Conservation (phyloP, 345 rosid species). For the Crucihimalaya himalaica region DNA sequence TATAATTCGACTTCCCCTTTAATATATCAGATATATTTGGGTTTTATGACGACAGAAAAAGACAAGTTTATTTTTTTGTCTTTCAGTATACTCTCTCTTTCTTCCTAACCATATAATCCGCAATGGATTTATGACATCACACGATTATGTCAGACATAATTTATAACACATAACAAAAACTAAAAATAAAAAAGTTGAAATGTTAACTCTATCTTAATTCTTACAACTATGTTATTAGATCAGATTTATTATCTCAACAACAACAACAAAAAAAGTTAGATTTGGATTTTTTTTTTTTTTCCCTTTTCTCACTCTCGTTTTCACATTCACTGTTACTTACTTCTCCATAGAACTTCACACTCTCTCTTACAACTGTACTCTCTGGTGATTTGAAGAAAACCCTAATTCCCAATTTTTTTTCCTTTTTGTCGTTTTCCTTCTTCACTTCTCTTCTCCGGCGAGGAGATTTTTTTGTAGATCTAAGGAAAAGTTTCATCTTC, state of each 20-base stretch:
- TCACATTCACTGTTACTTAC: conserved; percentile 36
- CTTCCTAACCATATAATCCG: conserved; percentile 1
- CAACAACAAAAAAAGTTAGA: background rate
- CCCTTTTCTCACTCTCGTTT: background rate
- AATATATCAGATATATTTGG: too few species aligned
- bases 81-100: background rate
- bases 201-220: conserved; percentile 20
- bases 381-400: conserved; percentile 26
- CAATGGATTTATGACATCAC: conserved; percentile 28
- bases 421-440: conserved; percentile 27
- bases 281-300: background rate
- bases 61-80: conserved; percentile 7
- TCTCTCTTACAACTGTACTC: conserved; percentile 22
- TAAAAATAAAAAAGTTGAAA: background rate
- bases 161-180: background rate
- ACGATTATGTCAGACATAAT: background rate
- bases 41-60: conserved; percentile 2
- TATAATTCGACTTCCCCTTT: too few species aligned
- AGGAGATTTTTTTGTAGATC: conserved; percentile 26
- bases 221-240: conserved; percentile 4
- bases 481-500: background rate
- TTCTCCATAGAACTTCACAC: conserved; percentile 32
- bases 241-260: background rate
- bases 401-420: conserved; percentile 30
- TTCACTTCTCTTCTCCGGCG: conserved; percentile 8